These are phyloP conservation scores for Waltiozyma sp. DNA, from an alignment of 1,139 yeast genomes.

Conservation along the genomic window DNA sequence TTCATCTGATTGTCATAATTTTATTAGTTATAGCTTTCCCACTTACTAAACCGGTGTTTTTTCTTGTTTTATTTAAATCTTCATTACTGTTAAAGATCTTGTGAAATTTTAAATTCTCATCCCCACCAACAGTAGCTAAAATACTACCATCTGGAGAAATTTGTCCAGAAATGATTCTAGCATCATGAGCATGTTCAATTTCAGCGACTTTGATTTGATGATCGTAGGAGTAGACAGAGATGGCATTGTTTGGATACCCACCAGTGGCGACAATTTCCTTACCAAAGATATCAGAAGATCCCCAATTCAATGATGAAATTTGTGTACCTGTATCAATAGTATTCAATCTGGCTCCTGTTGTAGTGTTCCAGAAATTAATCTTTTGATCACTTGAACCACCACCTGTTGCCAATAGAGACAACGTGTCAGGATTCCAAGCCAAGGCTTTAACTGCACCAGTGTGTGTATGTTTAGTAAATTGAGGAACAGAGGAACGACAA, in stretches of 20 bases:
- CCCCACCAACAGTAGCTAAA: constrained; percentile 91
- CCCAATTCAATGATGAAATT: constrained; percentile 90
- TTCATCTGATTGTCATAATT: constrained; percentile 32
- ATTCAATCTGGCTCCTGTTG: constrained; percentile 80
- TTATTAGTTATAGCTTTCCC: constrained; percentile 27
- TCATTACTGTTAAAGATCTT: constrained; percentile 57
- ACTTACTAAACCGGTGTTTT: constrained; percentile 16
- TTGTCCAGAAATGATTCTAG: constrained; percentile 75
- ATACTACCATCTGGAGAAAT: constrained; percentile 86
- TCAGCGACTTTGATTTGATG: constrained; percentile 83
- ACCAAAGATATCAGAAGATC: constrained; percentile 58
- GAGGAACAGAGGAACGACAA: constrained; percentile 64
- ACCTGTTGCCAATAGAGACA: constrained; percentile 80
- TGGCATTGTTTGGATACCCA: constrained; percentile 83
- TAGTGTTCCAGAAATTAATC: constrained; percentile 92
- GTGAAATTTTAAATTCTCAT: constrained; percentile 95
- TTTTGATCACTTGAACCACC: constrained; percentile 90
- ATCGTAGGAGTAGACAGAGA: constrained; percentile 79
- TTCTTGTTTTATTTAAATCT: constrained; percentile 6
- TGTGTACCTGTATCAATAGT: constrained; percentile 90
- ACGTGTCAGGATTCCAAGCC: constrained; percentile 90
- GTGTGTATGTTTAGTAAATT: constrained; percentile 69
- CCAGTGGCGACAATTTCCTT: constrained; percentile 89
- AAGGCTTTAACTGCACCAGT: constrained; percentile 94
- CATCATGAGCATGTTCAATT: constrained; percentile 78